Evolutionary conservation across 345 rosid species (phyloP), one percentile per base, ranked within the genome.

Genomic region (Gossypium longicalyx): DNA sequence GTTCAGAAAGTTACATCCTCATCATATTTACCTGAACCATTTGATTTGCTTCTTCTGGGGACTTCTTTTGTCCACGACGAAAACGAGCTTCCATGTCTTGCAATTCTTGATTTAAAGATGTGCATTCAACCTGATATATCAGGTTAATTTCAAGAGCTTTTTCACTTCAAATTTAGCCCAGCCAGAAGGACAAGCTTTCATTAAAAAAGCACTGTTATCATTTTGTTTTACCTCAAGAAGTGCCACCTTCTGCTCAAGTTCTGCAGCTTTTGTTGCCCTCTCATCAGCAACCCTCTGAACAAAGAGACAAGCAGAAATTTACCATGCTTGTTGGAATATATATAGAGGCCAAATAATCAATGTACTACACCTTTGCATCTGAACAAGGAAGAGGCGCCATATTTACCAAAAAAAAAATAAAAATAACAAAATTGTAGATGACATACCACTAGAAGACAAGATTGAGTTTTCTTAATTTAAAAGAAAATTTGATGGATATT

Each of bases 161-260:
- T 23, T 57, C 71, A 75, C 29, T 70, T 17, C 10, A 67, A 54
- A 74, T 10, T 12, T 45, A 34, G 64, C 53, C 71, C 41, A 66
- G 23, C 10, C 23, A 59, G 19, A 66, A 58, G 73, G 49, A 65
- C 16, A 54, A 74, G 53, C 56, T 20, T 45, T 4, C 52, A 45
- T 56, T 34, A 34, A 48, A 3, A n/a, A 77, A 75, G 25, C 17
- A 60, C 5, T 49, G 45, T 45, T 38, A 47, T 53, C 56, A 63
- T 73, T 63, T 27, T 52, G 71, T 78, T 74, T 44, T 82, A 95
- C 99, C 99, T 95, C 99, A 68, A 91, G 91, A 78, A 90, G 80
- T 69, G 97, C 99, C 83, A 90, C 82, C 84, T 93, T 93, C 83
- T 89, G 98, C 87, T 95, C 99, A 70, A 93, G 91, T 72, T 95